Percentiles rank a stretch among this genome's conserved stretches.
These are phyloP conservation scores for Nemania abortiva DNA, from an alignment of 2,329 filamentous ascomycete species.

Conservation along the genomic window DNA sequence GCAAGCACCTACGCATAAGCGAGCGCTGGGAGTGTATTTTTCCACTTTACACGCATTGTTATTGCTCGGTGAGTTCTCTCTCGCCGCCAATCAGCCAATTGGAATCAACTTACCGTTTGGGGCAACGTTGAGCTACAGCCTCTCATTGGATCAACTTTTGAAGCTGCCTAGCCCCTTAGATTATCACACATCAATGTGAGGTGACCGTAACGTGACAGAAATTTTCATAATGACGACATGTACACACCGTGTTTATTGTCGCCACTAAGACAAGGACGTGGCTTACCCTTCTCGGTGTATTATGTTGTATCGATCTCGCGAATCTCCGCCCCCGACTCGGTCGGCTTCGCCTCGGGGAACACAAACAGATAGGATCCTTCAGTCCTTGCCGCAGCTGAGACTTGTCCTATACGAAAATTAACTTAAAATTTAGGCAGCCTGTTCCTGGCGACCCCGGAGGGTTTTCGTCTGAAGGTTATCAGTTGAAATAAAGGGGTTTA, in stretches of 20 bases:
- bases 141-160: conserved; percentile 19
- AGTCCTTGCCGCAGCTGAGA: too few species aligned
- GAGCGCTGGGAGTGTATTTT: conserved; percentile 36
- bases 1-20: conserved; percentile 34
- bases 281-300: background rate
- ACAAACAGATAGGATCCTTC: background rate
- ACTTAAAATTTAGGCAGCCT: background rate
- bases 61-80: background rate
- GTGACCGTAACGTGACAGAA: background rate
- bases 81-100: conserved; percentile 30
- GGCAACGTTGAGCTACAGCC: conserved; percentile 3
- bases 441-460: background rate
- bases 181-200: background rate
- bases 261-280: background rate
- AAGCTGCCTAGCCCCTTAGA: conserved; percentile 19
- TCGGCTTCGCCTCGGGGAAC: background rate
- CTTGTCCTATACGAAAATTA: too few species aligned
- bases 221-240: conserved; percentile 1
- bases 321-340: too few species aligned
- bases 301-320: background rate
- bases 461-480: background rate
- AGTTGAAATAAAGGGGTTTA: too few species aligned
- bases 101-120: conserved; percentile 4
- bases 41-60: background rate
- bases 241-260: background rate